Evolutionary conservation across 345 rosid genomes (phyloP).

Genomic region (Physaria fendleri): DNA sequence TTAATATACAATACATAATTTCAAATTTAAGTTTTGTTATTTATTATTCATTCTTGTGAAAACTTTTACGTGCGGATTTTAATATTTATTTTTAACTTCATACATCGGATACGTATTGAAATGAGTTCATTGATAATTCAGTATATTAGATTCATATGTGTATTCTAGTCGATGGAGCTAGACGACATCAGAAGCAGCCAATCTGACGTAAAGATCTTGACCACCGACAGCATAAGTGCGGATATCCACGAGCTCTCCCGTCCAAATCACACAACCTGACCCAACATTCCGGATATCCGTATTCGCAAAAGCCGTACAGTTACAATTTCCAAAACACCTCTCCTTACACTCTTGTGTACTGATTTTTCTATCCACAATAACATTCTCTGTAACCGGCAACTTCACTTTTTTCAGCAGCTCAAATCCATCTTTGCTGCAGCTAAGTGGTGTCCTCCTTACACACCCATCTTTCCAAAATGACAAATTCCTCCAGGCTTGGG

Average conservation of each 20-base stretch:
- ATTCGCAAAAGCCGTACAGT: constrained; percentile 36
- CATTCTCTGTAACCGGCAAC: constrained; percentile 39
- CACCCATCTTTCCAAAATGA: constrained; percentile 47
- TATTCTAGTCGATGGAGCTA: background rate
- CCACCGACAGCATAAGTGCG: constrained; percentile 32
- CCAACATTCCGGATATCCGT: constrained; percentile 22
- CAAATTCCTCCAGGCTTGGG: constrained; percentile 50
- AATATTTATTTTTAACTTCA: no score
- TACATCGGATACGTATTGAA: no score
- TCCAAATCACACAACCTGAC: constrained; percentile 41
- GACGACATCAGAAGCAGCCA: constrained; percentile 68
- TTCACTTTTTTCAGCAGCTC: constrained; percentile 40
- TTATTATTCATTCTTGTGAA: no score
- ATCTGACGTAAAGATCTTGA: constrained; percentile 51
- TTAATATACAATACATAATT: no score
- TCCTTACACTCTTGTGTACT: constrained; percentile 21
- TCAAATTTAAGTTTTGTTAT: no score
- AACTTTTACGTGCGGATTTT: no score
- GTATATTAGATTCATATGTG: no score
- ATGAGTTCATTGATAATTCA: no score
- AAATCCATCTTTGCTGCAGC: constrained; percentile 41
- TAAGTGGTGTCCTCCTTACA: constrained; percentile 35
- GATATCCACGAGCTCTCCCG: constrained; percentile 29
- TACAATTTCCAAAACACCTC: constrained; percentile 28
- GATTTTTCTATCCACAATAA: constrained; percentile 28